Evolutionary conservation across 1,284 basidiomycete genomes (phyloP), one percentile per base, ranked within the genome.

Genomic region (Porodaedalea pini): DNA sequence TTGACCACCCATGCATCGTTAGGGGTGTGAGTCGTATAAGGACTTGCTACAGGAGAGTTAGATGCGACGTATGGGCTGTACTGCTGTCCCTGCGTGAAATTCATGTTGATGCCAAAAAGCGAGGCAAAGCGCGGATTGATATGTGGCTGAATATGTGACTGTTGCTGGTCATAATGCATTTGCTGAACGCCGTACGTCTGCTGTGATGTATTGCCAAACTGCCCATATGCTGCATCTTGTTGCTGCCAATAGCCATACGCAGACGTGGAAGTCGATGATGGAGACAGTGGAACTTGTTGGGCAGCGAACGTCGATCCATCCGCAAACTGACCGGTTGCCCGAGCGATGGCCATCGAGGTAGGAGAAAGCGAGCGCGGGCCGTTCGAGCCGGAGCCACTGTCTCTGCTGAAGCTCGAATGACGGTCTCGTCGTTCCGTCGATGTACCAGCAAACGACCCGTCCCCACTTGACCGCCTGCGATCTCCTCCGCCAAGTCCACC

Each of bases 71-170:
- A 52, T 29, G 56, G n/a, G 37, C 36, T 52, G 36, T 57, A 57
- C 15, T 51, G 48, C 11, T 59, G 58, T n/a, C 29, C 23, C 21
- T 51, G 54, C 17, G 41, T 19, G 31, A 59, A 59, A 50, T 58
- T 56, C 60, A 58, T 54, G 57, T 61, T 54, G n/a, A 59, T 54
- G 19, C 54, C 58, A 44, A 62, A 62, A 27, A 48, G 49, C 23
- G 57, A 45, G 27, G 76, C 76, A 69, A 91, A 91, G 11, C 83
- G 78, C 11, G 89, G 89, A 67, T 90, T 90, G 62, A 90, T 88
- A 66, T 91, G 88, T n/a, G 89, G 88, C 63, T 89, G 88, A 17
- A 90, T 75, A 47, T 77, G 79, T 21, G 71, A 68, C 53, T 75
- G 72, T 50, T 74, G 71, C 50, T 73, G 71, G 37, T 62, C 56